Conservation (phyloP, 2,329 filamentous ascomycete species). For the Colletotrichum salicis region DNA sequence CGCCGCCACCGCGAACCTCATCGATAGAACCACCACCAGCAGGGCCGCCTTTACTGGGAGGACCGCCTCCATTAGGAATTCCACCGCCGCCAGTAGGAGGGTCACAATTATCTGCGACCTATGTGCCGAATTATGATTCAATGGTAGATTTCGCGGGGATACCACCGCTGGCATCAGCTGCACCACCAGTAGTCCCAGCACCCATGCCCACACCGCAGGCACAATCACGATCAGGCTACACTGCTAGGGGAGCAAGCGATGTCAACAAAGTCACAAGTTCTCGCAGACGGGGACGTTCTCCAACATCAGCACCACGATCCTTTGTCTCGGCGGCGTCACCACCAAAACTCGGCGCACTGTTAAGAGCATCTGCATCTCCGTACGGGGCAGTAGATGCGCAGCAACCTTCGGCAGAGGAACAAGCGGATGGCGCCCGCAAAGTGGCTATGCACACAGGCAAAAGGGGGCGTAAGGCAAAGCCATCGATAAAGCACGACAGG, state of each 20-base stretch:
- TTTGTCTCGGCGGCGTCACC: not conserved
- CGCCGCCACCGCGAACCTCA: not conserved
- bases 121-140: not conserved
- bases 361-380: not conserved
- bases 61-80: not conserved
- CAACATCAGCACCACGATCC: too few species aligned
- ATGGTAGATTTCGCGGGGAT: not conserved
- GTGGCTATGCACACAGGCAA: not conserved
- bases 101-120: not conserved
- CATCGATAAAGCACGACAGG: conserved; percentile 2
- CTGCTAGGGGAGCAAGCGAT: not conserved
- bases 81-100: too few species aligned
- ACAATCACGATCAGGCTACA: not conserved
- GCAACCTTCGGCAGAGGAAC: not conserved
- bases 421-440: not conserved
- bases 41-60: too few species aligned
- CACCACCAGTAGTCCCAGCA: not conserved
- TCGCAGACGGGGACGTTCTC: not conserved
- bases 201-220: not conserved
- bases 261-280: not conserved
- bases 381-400: not conserved
- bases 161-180: too few species aligned
- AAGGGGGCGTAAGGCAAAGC: not conserved
- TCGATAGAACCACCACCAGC: too few species aligned
- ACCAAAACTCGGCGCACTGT: too few species aligned